These are phyloP conservation scores for Flagelloscypha sp. DNA, from an alignment of 768 basidiomycete species.

Conservation along the genomic window DNA sequence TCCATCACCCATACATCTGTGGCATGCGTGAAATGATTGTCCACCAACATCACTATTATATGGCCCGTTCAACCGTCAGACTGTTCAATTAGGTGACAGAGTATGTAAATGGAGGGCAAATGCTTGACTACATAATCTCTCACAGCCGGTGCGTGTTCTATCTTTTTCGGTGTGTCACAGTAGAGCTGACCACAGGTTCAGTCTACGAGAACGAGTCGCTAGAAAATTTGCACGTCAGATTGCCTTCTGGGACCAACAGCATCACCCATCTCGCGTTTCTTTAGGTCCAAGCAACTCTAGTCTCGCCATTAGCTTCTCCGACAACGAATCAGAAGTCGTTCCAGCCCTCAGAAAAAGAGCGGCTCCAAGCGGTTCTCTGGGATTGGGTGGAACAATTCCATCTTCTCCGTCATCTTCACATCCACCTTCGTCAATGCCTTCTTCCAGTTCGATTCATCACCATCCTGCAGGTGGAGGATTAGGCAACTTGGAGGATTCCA, in stretches of 20 bases:
- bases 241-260: constrained; percentile 75
- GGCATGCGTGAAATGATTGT: constrained; percentile 99
- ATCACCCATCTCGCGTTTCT: constrained; percentile 43
- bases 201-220: constrained; percentile 90
- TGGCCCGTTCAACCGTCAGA: too few relatives aligned
- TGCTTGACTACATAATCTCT: constrained; percentile 99
- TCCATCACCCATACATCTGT: constrained; percentile 98
- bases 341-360: constrained; percentile 38
- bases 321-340: constrained; percentile 38
- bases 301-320: constrained; percentile 55
- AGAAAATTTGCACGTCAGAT: constrained; percentile 98
- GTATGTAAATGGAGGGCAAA: constrained; percentile 97
- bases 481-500: constrained; percentile 87
- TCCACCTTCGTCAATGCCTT: constrained; percentile 16
- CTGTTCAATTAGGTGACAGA: too few relatives aligned
- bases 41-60: constrained; percentile 98
- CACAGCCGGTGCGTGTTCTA: too few relatives aligned
- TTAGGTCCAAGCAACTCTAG: constrained; percentile 70
- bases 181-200: too few relatives aligned
- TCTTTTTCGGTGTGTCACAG: too few relatives aligned
- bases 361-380: constrained; percentile 81
- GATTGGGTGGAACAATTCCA: constrained; percentile 90
- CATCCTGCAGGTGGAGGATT: too few relatives aligned
- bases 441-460: constrained; percentile 10
- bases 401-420: constrained; percentile 58